Percentiles rank a stretch among this genome's conserved stretches.
phyloP scores from a whole-genome alignment of 768 basidiomycete species.

The Pisolithus sp. region DNA sequence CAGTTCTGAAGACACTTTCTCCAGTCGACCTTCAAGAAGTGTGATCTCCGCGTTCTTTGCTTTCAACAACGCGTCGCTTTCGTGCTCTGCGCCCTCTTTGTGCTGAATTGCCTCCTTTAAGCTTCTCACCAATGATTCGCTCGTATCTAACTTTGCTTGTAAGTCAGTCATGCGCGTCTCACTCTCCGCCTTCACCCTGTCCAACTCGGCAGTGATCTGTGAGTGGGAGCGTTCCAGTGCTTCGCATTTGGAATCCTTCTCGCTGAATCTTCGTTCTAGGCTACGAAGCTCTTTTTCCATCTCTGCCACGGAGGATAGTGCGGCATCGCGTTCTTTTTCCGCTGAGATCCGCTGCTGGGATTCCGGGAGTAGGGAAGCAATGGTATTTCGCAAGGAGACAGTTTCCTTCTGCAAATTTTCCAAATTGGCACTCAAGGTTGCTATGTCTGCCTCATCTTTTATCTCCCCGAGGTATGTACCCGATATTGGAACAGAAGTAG shows the following conservation, averaged over 20 bases:
- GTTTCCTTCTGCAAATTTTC: constrained; percentile 69
- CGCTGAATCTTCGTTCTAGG: constrained; percentile 37
- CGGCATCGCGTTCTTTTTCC: constrained; percentile 41
- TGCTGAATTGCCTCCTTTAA: constrained; percentile 49
- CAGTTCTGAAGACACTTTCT: constrained; percentile 39
- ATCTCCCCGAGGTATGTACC: constrained; percentile 16
- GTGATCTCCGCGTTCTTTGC: constrained; percentile 59
- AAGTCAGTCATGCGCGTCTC: constrained; percentile 37
- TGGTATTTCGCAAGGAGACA: constrained; percentile 41
- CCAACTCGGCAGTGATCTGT: constrained; percentile 35
- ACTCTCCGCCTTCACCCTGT: constrained; percentile 41
- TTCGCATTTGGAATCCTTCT: constrained; percentile 40
- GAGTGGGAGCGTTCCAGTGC: constrained; percentile 39
- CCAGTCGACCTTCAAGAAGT: constrained; percentile 43
- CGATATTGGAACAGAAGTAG: constrained; percentile 7
- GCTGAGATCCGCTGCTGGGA: constrained; percentile 22
- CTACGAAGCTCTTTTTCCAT: constrained; percentile 38
- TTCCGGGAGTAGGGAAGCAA: constrained; percentile 19
- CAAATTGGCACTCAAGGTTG: constrained; percentile 32
- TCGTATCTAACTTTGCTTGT: constrained; percentile 40
- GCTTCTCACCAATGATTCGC: constrained; percentile 36
- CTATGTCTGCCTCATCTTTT: constrained; percentile 13
- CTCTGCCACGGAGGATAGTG: constrained; percentile 32
- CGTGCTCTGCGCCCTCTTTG: constrained; percentile 44
- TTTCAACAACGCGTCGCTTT: constrained; percentile 44